These are phyloP conservation scores for Lasiosphaeria ovina DNA, from an alignment of 495 filamentous ascomycete species.

Conservation along the genomic window DNA sequence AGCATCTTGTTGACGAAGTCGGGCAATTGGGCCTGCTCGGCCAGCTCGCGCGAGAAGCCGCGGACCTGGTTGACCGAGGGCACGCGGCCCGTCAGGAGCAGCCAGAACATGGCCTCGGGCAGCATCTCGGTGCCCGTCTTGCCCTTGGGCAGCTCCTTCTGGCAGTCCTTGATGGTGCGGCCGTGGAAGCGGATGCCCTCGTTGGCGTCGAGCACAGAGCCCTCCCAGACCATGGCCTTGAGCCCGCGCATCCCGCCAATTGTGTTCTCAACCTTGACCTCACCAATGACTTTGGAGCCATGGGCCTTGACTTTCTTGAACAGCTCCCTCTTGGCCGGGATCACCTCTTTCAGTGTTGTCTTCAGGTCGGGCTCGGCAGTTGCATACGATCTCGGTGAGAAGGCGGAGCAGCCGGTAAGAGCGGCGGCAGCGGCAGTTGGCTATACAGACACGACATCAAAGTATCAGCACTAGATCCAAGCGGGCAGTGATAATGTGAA, in stretches of 20 bases:
- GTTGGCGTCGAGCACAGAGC: slow-evolving; percentile 91
- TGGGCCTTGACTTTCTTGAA: slow-evolving; percentile 87
- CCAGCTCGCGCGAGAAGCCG: slow-evolving; percentile 76
- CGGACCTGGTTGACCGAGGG: slow-evolving; percentile 80
- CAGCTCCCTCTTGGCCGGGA: slow-evolving; percentile 89
- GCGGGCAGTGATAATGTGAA: background rate
- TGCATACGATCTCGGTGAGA: slow-evolving; percentile 54
- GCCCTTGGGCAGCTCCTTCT: slow-evolving; percentile 88
- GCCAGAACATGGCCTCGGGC: slow-evolving; percentile 99
- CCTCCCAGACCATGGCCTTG: slow-evolving; percentile 98
- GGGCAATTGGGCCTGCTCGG: slow-evolving; percentile 82
- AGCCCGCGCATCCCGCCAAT: slow-evolving; percentile 97
- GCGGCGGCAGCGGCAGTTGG: slow-evolving; percentile 22
- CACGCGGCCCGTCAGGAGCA: slow-evolving; percentile 89
- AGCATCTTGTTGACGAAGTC: slow-evolving; percentile 82
- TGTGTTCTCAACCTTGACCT: slow-evolving; percentile 90
- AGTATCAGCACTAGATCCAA: background rate
- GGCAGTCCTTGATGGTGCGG: slow-evolving; percentile 96
- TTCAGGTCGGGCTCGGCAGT: slow-evolving; percentile 85
- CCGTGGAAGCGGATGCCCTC: slow-evolving; percentile 99
- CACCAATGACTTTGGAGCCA: slow-evolving; percentile 78
- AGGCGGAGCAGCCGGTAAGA: slow-evolving; percentile 24
- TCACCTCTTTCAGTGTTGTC: slow-evolving; percentile 71
- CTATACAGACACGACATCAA: slow-evolving; percentile 25
- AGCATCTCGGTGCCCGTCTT: slow-evolving; percentile 96